Evolutionary conservation across 306 rosid species (phyloP).

Genomic region (Elaeagnus macrophylla): DNA sequence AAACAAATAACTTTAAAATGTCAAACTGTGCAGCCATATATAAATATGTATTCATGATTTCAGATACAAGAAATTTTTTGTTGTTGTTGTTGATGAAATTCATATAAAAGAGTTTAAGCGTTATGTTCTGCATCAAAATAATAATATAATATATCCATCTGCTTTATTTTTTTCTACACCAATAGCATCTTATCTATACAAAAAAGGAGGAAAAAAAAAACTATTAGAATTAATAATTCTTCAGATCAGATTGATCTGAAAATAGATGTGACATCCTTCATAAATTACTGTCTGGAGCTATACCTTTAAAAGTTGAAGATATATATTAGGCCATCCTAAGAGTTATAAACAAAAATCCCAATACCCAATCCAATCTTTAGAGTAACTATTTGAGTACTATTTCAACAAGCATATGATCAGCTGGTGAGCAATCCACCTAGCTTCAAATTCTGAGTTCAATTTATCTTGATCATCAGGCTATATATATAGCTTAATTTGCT

Average conservation of each 20-base stretch:
- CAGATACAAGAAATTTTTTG: not conserved
- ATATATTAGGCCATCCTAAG: too few species aligned
- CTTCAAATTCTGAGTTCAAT: too few species aligned
- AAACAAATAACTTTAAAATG: not conserved
- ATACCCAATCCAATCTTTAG: too few species aligned
- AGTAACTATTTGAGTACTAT: too few species aligned
- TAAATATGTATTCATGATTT: not conserved
- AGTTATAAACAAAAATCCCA: too few species aligned
- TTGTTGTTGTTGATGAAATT: not conserved
- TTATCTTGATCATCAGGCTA: too few species aligned
- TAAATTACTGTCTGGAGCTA: too few species aligned
- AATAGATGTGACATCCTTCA: too few species aligned
- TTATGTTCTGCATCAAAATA: not conserved
- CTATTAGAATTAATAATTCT: too few species aligned
- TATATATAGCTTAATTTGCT: too few species aligned
- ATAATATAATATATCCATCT: not conserved
- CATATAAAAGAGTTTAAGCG: not conserved
- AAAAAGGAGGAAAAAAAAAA: conserved; percentile 13
- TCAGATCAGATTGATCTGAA: too few species aligned
- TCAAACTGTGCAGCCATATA: not conserved
- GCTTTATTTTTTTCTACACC: conserved; percentile 28
- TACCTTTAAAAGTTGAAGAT: too few species aligned
- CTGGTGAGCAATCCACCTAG: not conserved
- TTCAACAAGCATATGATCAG: not conserved
- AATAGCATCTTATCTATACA: conserved; percentile 23